phyloP scores from a whole-genome alignment of 2,329 filamentous ascomycete genomes.

The Phyllosticta paracitricarpa region DNA sequence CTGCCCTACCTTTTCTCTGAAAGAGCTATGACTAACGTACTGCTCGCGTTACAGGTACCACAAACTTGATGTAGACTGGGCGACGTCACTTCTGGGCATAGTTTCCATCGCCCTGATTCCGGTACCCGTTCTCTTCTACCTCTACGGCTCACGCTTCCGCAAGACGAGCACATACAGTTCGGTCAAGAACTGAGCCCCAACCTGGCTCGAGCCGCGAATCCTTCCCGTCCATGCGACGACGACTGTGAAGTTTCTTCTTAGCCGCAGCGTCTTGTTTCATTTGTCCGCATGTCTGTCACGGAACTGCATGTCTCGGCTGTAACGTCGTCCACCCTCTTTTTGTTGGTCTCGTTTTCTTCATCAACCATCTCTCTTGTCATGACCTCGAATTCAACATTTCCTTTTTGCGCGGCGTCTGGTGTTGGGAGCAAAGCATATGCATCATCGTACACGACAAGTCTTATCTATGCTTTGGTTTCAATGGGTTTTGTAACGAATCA shows the following conservation, averaged over 20 bases:
- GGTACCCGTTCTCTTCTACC: slow-evolving; percentile 26
- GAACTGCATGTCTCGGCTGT: too few relatives aligned
- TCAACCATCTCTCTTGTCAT: too few relatives aligned
- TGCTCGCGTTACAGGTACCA: slow-evolving; percentile 17
- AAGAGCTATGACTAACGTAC: background rate
- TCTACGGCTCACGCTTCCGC: slow-evolving; percentile 25
- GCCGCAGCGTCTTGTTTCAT: background rate
- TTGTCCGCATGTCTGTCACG: background rate
- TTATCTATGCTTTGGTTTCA: too few relatives aligned
- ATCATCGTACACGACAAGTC: too few relatives aligned
- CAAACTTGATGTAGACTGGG: slow-evolving; percentile 26
- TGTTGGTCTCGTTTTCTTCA: too few relatives aligned
- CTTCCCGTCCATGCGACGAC: background rate
- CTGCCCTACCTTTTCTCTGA: background rate
- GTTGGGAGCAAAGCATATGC: too few relatives aligned
- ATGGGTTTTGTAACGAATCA: too few relatives aligned
- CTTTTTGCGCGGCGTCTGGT: too few relatives aligned
- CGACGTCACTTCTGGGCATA: slow-evolving; percentile 24
- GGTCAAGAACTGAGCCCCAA: background rate
- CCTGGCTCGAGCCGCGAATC: background rate
- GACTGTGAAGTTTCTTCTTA: background rate
- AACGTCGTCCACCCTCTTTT: too few relatives aligned
- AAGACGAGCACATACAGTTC: slow-evolving; percentile 9
- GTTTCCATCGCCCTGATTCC: slow-evolving; percentile 24
- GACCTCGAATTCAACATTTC: too few relatives aligned